phyloP scores from a whole-genome alignment of 495 filamentous ascomycete species.

The Cercophora scortea region DNA sequence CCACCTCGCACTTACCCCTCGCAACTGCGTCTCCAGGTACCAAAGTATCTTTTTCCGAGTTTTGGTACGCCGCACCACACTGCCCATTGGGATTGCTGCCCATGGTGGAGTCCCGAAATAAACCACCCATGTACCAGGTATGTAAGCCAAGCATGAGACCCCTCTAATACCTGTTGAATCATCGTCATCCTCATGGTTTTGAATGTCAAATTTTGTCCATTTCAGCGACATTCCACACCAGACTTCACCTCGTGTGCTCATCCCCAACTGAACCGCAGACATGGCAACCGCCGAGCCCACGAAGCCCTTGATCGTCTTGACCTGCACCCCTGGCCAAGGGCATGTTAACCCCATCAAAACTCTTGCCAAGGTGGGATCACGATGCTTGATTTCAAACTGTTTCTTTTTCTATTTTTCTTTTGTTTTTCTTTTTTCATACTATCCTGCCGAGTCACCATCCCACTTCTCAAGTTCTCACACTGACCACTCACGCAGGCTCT shows the following conservation, averaged over 20 bases:
- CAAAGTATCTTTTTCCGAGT: no score
- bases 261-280: background rate
- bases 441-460: background rate
- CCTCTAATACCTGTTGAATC: no score
- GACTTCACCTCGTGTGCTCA: background rate
- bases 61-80: no score
- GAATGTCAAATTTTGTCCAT: no score
- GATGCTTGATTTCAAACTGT: background rate
- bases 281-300: background rate
- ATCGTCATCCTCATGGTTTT: no score
- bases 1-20: no score
- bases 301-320: background rate
- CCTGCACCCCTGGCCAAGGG: background rate
- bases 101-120: no score
- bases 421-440: background rate
- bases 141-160: no score
- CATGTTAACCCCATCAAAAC: background rate
- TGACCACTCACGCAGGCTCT: background rate
- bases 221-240: no score
- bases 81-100: no score
- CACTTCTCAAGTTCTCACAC: background rate
- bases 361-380: background rate
- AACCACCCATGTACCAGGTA: no score
- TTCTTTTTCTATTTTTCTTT: background rate
- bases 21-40: no score